Evolutionary conservation across 257 asterid species (phyloP).

Genomic region (Fraxinus anomala): DNA sequence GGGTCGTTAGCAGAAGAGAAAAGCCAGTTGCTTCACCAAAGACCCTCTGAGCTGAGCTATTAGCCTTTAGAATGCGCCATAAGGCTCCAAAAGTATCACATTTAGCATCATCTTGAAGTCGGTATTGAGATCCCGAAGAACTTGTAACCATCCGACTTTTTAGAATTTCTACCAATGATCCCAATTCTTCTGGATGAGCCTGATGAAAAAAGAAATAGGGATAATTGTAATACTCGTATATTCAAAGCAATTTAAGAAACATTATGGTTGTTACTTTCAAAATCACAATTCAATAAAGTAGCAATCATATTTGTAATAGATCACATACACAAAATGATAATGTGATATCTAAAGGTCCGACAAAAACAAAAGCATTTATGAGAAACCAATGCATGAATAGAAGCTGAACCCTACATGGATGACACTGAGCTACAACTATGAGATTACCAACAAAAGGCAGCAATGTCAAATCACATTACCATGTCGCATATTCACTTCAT

Average conservation of each 20-base stretch:
- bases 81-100: conserved; percentile 93
- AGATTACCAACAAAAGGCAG: background rate
- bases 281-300: conserved; percentile 15
- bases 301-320: background rate
- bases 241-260: conserved; percentile 15
- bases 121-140: conserved; percentile 75
- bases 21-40: conserved; percentile 99
- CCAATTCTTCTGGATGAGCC: conserved; percentile 93
- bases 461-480: background rate
- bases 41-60: conserved; percentile 86
- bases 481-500: background rate
- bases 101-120: conserved; percentile 77
- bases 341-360: background rate
- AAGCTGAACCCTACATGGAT: conserved; percentile 17
- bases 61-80: conserved; percentile 86
- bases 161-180: conserved; percentile 77
- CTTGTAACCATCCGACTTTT: conserved; percentile 98
- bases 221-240: conserved; percentile 18
- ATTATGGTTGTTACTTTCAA: conserved; percentile 18
- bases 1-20: conserved; percentile 87
- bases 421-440: conserved; percentile 7
- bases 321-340: background rate
- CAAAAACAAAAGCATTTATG: background rate
- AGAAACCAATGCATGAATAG: background rate
- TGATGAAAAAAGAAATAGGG: conserved; percentile 33